Base-by-base conservation (phyloP, 208 protist species). In the Trypanosoma rangeli region DNA sequence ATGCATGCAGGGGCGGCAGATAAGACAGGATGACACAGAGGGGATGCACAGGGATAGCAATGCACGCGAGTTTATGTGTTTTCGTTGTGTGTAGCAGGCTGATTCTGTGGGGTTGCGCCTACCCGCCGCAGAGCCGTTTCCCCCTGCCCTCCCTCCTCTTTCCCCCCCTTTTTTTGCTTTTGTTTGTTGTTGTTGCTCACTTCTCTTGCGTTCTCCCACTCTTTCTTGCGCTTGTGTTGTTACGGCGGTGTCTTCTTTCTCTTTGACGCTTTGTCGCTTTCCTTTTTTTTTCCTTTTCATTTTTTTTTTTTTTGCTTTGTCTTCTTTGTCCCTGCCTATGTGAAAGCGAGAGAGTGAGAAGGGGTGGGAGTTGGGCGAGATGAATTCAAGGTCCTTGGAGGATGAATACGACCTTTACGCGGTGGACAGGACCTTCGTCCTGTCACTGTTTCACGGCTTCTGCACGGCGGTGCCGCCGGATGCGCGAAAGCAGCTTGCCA, bases 371-470 rank as follows among this genome's bases (percentile, higher is more conserved):
- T 29, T 18, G 67, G 58, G 63, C 26, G 31, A 49, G n/a, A 31
- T 24, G 26, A 22, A 56, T 28, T 56, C 26, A 49, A 24, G 4
- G 5, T 2, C 50, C 3, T 37, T 20, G 24, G 59, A 44, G 2
- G n/a, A 48, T 37, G 35, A 61, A 15, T 50, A 60, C 22, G 46
- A 67, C 24, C 62, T 42, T 24, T 50, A 68, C 39, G 50, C 16
- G 20, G 13, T 67, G 18, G 70, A 76, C 56, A 49, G 56, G 28
- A 29, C 53, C 0, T 67, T 76, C 53, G 33, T 76, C 52, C 13
- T 70, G 65, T 75, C 78, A 10, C 73, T 95, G 26, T 95, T 92
- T 57, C 78, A 77, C 20, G 74, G 84, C 13, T 79, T 95, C 48
- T 76, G 84, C 54, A 92, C 83, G 5, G 49, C 74, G 15, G 78